Conservation (phyloP, 305 asterid genomes). For the Fraxinus angustifolia region DNA sequence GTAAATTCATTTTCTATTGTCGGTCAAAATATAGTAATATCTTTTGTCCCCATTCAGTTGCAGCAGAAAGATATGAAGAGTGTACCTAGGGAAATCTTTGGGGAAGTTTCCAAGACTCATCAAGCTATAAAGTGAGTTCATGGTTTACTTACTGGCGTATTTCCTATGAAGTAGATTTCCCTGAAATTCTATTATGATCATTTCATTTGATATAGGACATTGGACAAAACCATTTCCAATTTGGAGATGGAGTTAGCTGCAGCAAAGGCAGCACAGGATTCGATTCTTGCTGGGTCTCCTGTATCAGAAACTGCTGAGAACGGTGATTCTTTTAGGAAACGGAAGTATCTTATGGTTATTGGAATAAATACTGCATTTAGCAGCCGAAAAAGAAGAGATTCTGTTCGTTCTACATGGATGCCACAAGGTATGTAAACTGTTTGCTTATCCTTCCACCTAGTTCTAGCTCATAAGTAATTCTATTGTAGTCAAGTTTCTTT, state of each 20-base stretch:
- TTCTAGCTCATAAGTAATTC: neutral
- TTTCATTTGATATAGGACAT: conserved; percentile 37
- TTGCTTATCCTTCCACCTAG: neutral
- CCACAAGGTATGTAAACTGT: conserved; percentile 57
- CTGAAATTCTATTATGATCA: conserved; percentile 1
- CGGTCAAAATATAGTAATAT: conserved; percentile 2
- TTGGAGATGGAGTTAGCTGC: conserved; percentile 83
- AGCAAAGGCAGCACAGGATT: conserved; percentile 74
- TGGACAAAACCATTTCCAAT: conserved; percentile 69
- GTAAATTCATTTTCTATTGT: neutral
- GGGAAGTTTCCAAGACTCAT: conserved; percentile 52
- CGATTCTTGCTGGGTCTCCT: conserved; percentile 69
- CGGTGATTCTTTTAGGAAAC: conserved; percentile 32
- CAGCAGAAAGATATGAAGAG: conserved; percentile 51
- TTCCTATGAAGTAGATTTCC: neutral
- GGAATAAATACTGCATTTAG: conserved; percentile 90
- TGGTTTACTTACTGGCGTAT: neutral
- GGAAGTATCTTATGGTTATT: conserved; percentile 71
- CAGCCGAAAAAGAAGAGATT: conserved; percentile 84
- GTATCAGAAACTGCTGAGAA: conserved; percentile 43
- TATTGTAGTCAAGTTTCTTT: conserved; percentile 1
- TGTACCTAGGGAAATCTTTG: conserved; percentile 43
- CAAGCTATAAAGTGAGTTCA: conserved; percentile 52
- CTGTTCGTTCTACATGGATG: conserved; percentile 93
- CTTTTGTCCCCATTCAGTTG: conserved; percentile 17